Percentiles rank a stretch among this genome's conserved stretches.
These are phyloP conservation scores for Geotrichum aggregatum DNA, from an alignment of 1,139 yeast species.

Conservation along the genomic window DNA sequence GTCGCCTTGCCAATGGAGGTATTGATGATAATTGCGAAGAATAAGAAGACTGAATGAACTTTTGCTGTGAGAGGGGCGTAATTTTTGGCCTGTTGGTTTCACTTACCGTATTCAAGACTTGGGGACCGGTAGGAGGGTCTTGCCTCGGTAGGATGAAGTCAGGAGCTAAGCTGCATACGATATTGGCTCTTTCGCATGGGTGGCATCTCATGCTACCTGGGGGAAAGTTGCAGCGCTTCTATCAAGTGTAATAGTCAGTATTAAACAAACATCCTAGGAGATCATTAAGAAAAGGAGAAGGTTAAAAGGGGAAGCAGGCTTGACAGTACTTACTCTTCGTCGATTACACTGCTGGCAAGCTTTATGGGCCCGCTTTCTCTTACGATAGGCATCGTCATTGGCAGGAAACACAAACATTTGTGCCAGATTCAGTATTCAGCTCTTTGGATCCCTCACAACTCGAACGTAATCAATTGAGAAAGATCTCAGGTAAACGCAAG, in stretches of 20 bases:
- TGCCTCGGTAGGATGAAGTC: slow-evolving; percentile 31
- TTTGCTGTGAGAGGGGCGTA: slow-evolving; percentile 3
- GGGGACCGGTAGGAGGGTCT: slow-evolving; percentile 7
- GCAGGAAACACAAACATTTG: slow-evolving; percentile 59
- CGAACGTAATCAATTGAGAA: no score
- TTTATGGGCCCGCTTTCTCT: slow-evolving; percentile 51
- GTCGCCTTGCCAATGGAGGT: neutral
- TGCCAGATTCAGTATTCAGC: neutral
- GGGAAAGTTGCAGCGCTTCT: slow-evolving; percentile 36
- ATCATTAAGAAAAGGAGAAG: neutral
- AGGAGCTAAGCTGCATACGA: slow-evolving; percentile 37
- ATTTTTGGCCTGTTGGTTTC: slow-evolving; percentile 2
- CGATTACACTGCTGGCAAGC: slow-evolving; percentile 52
- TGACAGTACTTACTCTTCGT: slow-evolving; percentile 33
- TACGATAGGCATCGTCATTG: slow-evolving; percentile 51
- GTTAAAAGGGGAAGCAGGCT: neutral
- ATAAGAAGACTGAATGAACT: slow-evolving; percentile 8
- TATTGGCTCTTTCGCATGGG: slow-evolving; percentile 36
- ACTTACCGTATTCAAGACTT: neutral
- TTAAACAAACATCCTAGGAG: neutral
- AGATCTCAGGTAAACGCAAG: no score
- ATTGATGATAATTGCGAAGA: neutral
- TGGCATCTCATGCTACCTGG: slow-evolving; percentile 32
- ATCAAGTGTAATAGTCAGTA: neutral
- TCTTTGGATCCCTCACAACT: no score